A percentile compares a stretch with the other conserved stretches of the same genome.
phyloP scores from a whole-genome alignment of 495 filamentous ascomycete species.

The Aspergillus conjunctus region DNA sequence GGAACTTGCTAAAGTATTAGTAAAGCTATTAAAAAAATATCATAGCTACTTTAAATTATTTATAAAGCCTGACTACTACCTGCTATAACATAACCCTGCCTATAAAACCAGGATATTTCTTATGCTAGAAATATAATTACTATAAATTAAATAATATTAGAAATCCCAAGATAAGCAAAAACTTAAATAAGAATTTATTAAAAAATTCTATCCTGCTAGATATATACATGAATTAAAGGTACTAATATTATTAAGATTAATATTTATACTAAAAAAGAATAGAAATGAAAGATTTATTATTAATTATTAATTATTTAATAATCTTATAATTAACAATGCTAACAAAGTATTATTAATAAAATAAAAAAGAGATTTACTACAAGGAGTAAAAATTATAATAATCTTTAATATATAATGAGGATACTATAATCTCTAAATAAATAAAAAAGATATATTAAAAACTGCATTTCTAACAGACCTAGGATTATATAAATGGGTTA shows the following conservation, averaged over 20 bases:
- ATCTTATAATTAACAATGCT: conserved; percentile 7
- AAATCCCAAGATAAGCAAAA: neutral
- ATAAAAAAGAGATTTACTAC: conserved; percentile 10
- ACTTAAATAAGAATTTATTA: neutral
- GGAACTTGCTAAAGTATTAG: neutral
- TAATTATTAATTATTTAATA: too few species aligned
- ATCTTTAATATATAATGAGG: neutral
- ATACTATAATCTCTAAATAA: neutral
- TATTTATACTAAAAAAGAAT: neutral
- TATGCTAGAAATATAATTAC: neutral
- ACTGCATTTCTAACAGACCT: neutral
- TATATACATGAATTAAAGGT: conserved; percentile 5
- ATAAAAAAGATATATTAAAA: conserved; percentile 7
- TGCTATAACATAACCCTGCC: neutral
- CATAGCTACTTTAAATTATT: too few species aligned
- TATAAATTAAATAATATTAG: neutral
- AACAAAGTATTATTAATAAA: conserved; percentile 15
- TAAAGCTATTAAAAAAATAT: neutral
- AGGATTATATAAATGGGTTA: conserved; percentile 6
- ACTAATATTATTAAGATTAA: neutral
- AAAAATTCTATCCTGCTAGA: neutral
- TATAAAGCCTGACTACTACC: neutral
- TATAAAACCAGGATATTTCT: conserved; percentile 1
- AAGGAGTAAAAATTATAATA: neutral
- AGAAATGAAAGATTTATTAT: neutral